Percentiles rank a stretch among this genome's conserved stretches.
Conservation (phyloP, 768 basidiomycete genomes). For the Boletus fagicola region DNA sequence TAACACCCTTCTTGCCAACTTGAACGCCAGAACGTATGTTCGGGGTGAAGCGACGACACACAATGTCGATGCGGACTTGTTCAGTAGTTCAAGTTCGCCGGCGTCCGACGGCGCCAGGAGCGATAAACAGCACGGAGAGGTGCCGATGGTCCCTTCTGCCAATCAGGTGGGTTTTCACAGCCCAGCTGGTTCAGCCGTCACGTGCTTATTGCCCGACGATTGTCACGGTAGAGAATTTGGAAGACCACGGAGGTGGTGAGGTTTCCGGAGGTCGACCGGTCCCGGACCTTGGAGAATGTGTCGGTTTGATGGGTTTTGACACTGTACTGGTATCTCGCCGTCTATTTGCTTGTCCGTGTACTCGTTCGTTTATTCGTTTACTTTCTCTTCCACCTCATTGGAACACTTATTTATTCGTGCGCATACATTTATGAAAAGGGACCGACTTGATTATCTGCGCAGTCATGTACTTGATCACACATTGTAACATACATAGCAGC, state of each 20-base stretch:
- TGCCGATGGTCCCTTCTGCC: not conserved
- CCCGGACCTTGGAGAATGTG: no score
- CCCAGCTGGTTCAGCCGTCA: not conserved
- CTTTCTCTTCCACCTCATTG: not conserved
- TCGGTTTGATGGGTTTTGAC: not conserved
- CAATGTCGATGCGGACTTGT: not conserved
- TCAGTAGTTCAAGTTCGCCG: not conserved
- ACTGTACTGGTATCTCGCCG: no score
- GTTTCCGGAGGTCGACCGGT: not conserved
- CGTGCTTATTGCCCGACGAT: not conserved
- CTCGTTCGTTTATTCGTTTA: not conserved
- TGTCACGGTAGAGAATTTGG: not conserved
- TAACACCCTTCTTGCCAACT: constrained; percentile 14
- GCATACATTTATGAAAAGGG: no score
- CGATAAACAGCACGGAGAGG: not conserved
- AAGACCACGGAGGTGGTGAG: not conserved
- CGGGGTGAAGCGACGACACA: not conserved
- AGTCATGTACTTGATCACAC: no score
- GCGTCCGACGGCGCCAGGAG: no score
- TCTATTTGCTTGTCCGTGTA: not conserved
- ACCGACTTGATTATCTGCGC: no score
- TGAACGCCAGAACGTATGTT: constrained; percentile 11
- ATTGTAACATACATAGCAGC: no score
- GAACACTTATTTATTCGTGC: not conserved
- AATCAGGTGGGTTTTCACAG: not conserved